These are phyloP conservation scores for Ganoderma sinense DNA, from an alignment of 1,284 basidiomycete genomes.

Conservation along the genomic window DNA sequence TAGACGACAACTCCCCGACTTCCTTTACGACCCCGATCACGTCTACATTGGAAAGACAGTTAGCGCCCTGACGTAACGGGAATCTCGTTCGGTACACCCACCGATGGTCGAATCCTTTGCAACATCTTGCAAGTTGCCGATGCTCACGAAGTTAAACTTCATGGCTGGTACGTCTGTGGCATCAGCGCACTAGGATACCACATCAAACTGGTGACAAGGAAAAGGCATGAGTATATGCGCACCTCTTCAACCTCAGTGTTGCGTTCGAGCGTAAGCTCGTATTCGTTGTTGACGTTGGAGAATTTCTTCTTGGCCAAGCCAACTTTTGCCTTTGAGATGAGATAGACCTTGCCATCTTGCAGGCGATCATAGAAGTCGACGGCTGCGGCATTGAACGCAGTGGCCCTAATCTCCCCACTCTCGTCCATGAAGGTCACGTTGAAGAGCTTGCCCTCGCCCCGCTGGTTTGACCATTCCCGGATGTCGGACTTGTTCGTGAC, in stretches of 20 bases:
- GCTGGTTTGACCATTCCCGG: conserved; percentile 88
- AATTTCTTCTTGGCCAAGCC: conserved; percentile 99
- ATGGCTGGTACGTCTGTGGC: conserved; percentile 78
- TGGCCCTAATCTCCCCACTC: conserved; percentile 91
- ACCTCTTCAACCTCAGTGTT: conserved; percentile 87
- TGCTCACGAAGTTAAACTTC: conserved; percentile 84
- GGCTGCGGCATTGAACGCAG: conserved; percentile 90
- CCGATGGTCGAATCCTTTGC: conserved; percentile 84
- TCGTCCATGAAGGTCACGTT: conserved; percentile 95
- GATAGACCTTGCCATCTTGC: conserved; percentile 95
- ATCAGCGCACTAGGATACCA: conserved; percentile 73
- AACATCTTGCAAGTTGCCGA: conserved; percentile 68
- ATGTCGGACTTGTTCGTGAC: conserved; percentile 93
- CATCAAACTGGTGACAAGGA: conserved; percentile 8
- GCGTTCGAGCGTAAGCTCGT: conserved; percentile 91
- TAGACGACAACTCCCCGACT: conserved; percentile 69
- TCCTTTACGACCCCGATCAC: conserved; percentile 89
- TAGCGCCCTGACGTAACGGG: too few species aligned
- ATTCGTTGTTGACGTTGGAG: conserved; percentile 90
- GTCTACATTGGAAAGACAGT: conserved; percentile 56
- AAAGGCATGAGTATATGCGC: conserved; percentile 20
- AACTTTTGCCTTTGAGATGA: conserved; percentile 89
- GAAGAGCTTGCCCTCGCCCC: conserved; percentile 97
- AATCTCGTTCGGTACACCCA: conserved; percentile 46
- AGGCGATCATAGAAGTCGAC: conserved; percentile 87